A percentile compares a stretch with the other conserved stretches of the same genome.
These are phyloP conservation scores for Spiraea crenata DNA, from an alignment of 331 rosid genomes.

Conservation along the genomic window DNA sequence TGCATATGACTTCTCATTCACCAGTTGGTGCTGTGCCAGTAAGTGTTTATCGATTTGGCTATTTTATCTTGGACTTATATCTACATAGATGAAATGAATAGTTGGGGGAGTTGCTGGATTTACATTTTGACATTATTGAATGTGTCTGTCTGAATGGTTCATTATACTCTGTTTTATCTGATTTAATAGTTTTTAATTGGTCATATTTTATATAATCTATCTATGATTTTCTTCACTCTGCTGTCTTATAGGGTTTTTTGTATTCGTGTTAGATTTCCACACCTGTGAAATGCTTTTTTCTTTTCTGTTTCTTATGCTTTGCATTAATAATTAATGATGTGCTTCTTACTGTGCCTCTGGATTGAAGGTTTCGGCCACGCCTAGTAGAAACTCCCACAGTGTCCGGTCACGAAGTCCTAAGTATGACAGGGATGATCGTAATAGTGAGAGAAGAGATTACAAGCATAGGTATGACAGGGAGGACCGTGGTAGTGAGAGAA, in stretches of 20 bases:
- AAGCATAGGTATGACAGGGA: constrained; percentile 40
- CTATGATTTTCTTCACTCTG: background rate
- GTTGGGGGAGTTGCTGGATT: background rate
- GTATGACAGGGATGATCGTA: constrained; percentile 41
- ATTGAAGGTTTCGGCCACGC: constrained; percentile 50
- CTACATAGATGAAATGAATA: background rate
- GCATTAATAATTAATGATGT: constrained; percentile 16
- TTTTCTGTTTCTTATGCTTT: constrained; percentile 1
- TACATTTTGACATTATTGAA: background rate
- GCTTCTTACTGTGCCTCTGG: constrained; percentile 23
- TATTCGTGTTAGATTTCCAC: background rate
- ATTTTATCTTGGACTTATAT: background rate
- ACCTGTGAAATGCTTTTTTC: background rate
- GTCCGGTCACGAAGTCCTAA: constrained; percentile 35
- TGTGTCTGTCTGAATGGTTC: background rate
- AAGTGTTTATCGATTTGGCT: background rate
- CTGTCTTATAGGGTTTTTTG: background rate
- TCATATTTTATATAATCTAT: background rate
- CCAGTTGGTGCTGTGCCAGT: background rate
- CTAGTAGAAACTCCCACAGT: constrained; percentile 38
- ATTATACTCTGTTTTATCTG: background rate
- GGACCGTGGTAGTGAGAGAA: constrained; percentile 51
- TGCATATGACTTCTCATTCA: background rate
- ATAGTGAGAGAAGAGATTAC: constrained; percentile 40
- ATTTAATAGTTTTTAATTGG: constrained; percentile 1